Evolutionary conservation across 1,284 basidiomycete species (phyloP).

Genomic region (Inonotus hispidus): DNA sequence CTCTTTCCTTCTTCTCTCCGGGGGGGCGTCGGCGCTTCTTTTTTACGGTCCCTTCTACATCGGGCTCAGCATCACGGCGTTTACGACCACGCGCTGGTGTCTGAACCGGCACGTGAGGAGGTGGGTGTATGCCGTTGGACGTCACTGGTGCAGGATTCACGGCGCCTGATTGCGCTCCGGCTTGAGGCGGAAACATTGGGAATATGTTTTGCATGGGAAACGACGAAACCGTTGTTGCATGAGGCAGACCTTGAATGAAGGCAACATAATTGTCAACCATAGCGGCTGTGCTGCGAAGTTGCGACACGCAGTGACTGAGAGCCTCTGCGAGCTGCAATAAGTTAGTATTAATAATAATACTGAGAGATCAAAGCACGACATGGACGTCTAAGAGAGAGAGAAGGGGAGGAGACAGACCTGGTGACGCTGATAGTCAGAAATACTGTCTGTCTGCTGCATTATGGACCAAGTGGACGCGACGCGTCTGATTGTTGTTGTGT

Average conservation of each 20-base stretch:
- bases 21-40: conserved; percentile 29
- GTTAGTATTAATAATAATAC: neutral
- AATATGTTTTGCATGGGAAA: conserved; percentile 14
- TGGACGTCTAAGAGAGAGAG: neutral
- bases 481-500: conserved; percentile 22
- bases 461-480: conserved; percentile 23
- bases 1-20: conserved; percentile 58
- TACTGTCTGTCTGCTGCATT: conserved; percentile 11
- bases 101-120: neutral
- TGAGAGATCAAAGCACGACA: neutral
- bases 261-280: conserved; percentile 51
- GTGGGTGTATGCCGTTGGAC: neutral
- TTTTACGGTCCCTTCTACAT: conserved; percentile 21
- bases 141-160: neutral
- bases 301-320: conserved; percentile 47
- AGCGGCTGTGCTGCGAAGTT: conserved; percentile 53
- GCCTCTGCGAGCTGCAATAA: conserved; percentile 43
- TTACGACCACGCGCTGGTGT: conserved; percentile 32
- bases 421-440: neutral
- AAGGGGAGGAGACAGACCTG: conserved; percentile 1
- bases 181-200: conserved; percentile 4
- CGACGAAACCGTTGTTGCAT: neutral
- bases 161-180: neutral
- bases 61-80: conserved; percentile 39
- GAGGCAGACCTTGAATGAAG: neutral